Evolutionary conservation across 192 early-diverging fungal genomes (phyloP).

Genomic region (Phlyctochytrium planicorne): DNA sequence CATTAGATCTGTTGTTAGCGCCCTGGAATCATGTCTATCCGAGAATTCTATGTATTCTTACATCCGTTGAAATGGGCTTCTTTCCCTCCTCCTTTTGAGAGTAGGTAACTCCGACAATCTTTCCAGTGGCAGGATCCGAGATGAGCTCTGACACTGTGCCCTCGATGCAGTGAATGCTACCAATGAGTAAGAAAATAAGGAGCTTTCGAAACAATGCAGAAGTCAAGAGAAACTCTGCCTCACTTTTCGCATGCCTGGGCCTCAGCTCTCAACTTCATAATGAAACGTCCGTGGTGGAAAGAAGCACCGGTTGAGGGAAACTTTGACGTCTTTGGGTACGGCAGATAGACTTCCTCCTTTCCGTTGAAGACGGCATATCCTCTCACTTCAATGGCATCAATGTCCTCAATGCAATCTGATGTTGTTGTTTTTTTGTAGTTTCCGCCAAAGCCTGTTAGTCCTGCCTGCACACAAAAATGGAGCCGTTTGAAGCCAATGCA

Average conservation of each 20-base stretch:
- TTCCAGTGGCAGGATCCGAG: slow-evolving; percentile 33
- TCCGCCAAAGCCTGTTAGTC: neutral
- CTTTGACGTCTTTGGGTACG: slow-evolving; percentile 61
- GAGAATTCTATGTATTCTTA: too few relatives aligned
- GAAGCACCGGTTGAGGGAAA: slow-evolving; percentile 65
- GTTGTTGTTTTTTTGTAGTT: neutral
- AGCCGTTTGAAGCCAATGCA: neutral
- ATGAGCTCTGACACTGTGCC: slow-evolving; percentile 73
- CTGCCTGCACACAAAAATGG: too few relatives aligned
- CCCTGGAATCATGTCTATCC: neutral
- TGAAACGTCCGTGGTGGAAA: slow-evolving; percentile 94
- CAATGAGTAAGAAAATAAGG: neutral
- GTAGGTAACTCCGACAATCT: slow-evolving; percentile 56
- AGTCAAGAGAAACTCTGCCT: neutral
- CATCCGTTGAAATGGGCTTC: too few relatives aligned
- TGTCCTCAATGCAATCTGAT: slow-evolving; percentile 72
- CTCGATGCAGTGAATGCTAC: slow-evolving; percentile 75
- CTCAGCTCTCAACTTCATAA: slow-evolving; percentile 79
- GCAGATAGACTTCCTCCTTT: slow-evolving; percentile 62
- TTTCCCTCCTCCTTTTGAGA: slow-evolving; percentile 35
- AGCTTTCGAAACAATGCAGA: slow-evolving; percentile 20
- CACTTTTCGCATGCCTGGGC: slow-evolving; percentile 56
- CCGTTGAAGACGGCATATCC: slow-evolving; percentile 84
- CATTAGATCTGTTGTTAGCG: neutral
- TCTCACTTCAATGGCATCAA: slow-evolving; percentile 78